Evolutionary conservation across 352 stramenopile species (phyloP).

Genomic region (Globisporangium apiculatum): DNA sequence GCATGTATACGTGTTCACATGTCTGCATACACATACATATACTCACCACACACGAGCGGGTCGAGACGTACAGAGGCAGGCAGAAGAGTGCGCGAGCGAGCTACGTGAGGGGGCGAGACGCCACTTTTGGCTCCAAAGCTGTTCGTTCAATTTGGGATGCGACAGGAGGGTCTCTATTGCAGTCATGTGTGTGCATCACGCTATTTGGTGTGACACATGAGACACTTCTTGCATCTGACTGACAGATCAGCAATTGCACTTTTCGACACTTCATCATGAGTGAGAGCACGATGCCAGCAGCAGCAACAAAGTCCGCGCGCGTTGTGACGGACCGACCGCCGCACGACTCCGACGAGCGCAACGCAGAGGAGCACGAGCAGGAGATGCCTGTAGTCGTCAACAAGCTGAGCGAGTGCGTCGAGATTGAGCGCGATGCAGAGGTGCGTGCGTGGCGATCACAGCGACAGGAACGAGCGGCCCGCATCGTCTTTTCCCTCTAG

Average conservation of each 20-base stretch:
- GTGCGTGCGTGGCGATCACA: slow-evolving; percentile 9
- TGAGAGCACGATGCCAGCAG: background rate
- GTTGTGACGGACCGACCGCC: background rate
- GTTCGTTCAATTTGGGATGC: background rate
- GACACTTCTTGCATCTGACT: too few relatives aligned
- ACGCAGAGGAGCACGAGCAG: slow-evolving; percentile 22
- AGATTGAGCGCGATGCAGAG: slow-evolving; percentile 43
- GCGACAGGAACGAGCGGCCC: background rate
- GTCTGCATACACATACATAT: background rate
- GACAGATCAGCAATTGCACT: too few relatives aligned
- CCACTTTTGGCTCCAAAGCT: background rate
- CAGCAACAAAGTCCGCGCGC: slow-evolving; percentile 4
- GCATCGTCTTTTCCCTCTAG: background rate
- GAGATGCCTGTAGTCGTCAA: slow-evolving; percentile 18
- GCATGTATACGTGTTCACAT: background rate
- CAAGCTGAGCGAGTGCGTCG: slow-evolving; percentile 70
- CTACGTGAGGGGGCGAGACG: background rate
- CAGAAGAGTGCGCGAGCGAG: background rate
- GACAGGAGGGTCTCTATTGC: too few relatives aligned
- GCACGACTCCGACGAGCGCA: slow-evolving; percentile 9
- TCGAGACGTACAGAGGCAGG: background rate
- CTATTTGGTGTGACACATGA: too few relatives aligned
- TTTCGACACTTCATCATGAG: background rate
- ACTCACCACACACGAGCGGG: background rate
- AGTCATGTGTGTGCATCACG: too few relatives aligned